A percentile compares a stretch with the other conserved stretches of the same genome.
phyloP scores from a whole-genome alignment of 225 moss, liverwort and hornwort genomes.

The Antitrichia curtipendula region DNA sequence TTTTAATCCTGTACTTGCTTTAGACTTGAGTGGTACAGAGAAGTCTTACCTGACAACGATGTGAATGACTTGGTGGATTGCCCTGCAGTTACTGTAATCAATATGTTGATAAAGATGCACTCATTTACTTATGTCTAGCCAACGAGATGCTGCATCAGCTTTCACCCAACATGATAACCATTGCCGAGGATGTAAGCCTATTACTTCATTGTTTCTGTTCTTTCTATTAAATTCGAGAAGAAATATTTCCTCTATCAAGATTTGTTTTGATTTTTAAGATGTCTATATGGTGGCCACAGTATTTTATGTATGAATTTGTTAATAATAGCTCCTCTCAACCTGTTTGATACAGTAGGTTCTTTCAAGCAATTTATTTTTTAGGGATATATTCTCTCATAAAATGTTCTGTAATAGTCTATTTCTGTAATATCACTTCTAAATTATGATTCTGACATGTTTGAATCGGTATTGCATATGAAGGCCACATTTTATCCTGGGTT shows the following conservation, averaged over 20 bases:
- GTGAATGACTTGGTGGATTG: not conserved
- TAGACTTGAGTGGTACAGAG: not conserved
- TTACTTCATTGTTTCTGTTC: not conserved
- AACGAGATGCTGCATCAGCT: constrained; percentile 99
- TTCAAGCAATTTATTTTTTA: not conserved
- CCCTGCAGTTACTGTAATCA: constrained; percentile 92
- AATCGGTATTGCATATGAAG: constrained; percentile 25
- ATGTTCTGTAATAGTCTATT: not conserved
- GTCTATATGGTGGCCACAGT: not conserved
- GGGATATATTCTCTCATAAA: not conserved
- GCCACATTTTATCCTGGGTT: constrained; percentile 87
- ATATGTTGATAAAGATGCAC: constrained; percentile 96
- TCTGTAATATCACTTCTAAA: not conserved
- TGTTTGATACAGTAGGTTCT: not conserved
- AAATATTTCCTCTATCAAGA: not conserved
- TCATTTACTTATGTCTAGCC: constrained; percentile 77
- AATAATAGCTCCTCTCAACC: not conserved
- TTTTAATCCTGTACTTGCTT: not conserved
- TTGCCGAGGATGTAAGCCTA: constrained; percentile 86
- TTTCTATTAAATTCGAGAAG: not conserved
- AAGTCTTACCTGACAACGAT: not conserved
- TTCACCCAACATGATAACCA: constrained; percentile 81
- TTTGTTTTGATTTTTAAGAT: not conserved
- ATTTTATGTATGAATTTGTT: not conserved
- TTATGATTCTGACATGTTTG: not conserved